Percentiles rank a stretch among this genome's conserved stretches.
phyloP scores from a whole-genome alignment of 1,139 yeast species.

The Debaryomyces psychrophilus region DNA sequence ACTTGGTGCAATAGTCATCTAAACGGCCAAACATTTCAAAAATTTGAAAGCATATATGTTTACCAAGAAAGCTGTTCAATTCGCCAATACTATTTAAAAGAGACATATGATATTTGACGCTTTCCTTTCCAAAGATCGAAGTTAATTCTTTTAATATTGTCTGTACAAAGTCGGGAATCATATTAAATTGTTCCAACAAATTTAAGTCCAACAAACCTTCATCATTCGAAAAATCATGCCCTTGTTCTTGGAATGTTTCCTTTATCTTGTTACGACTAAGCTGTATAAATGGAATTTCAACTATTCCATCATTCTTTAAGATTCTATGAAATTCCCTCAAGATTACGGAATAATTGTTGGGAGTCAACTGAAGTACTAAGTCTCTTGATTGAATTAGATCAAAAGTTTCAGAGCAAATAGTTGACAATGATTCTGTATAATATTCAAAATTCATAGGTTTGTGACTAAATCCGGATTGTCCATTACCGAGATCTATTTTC shows the following conservation, averaged over 20 bases:
- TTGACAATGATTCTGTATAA: slow-evolving; percentile 31
- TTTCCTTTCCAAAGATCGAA: slow-evolving; percentile 36
- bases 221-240: slow-evolving; percentile 1
- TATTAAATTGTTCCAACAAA: slow-evolving; percentile 23
- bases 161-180: slow-evolving; percentile 32
- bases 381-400: slow-evolving; percentile 44
- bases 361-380: slow-evolving; percentile 34
- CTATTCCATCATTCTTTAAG: slow-evolving; percentile 38
- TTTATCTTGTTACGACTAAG: slow-evolving; percentile 25
- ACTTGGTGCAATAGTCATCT: slow-evolving; percentile 31
- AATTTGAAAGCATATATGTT: slow-evolving; percentile 34
- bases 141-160: slow-evolving; percentile 27
- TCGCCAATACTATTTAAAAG: slow-evolving; percentile 37
- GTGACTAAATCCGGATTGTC: slow-evolving; percentile 17
- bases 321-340: slow-evolving; percentile 41
- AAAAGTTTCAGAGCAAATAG: slow-evolving; percentile 35
- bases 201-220: slow-evolving; percentile 23
- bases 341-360: slow-evolving; percentile 28
- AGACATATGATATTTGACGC: slow-evolving; percentile 36
- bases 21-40: slow-evolving; percentile 41
- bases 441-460: slow-evolving; percentile 45
- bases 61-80: slow-evolving; percentile 35
- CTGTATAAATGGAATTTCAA: slow-evolving; percentile 37
- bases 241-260: background rate
- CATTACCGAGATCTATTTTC: slow-evolving; percentile 11